A percentile compares a stretch with the other conserved stretches of the same genome.
Conservation (phyloP, 306 rosid species). For the Vachellia pachyceras region DNA sequence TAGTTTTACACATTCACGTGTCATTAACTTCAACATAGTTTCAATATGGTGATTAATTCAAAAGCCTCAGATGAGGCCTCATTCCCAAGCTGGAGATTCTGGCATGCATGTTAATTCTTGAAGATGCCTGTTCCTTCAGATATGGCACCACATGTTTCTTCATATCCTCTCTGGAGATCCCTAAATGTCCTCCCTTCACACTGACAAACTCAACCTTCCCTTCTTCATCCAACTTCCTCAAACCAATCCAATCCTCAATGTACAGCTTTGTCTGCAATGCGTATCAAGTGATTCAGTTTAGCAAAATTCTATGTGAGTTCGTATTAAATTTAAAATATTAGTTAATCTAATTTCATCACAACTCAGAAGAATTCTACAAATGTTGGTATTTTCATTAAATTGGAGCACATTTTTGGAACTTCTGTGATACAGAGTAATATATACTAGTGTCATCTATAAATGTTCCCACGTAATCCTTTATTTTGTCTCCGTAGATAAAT, state of each 20-base stretch:
- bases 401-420: background rate
- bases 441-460: background rate
- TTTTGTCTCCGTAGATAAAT: background rate
- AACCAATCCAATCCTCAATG: conserved; percentile 88
- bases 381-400: background rate
- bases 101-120: background rate
- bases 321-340: background rate
- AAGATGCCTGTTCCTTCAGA: conserved; percentile 46
- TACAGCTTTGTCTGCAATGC: conserved; percentile 76
- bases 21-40: background rate
- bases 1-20: too few species aligned
- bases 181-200: conserved; percentile 73
- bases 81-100: conserved; percentile 17
- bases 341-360: background rate
- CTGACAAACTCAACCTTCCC: conserved; percentile 73
- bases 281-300: background rate
- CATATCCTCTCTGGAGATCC: conserved; percentile 66
- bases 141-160: conserved; percentile 71
- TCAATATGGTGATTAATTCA: background rate
- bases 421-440: background rate
- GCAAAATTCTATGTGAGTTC: background rate
- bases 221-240: conserved; percentile 77
- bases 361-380: background rate
- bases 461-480: background rate
- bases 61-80: background rate